Base-by-base conservation (phyloP, 352 stramenopile genomes). In the Blastocystis sp. region DNA sequence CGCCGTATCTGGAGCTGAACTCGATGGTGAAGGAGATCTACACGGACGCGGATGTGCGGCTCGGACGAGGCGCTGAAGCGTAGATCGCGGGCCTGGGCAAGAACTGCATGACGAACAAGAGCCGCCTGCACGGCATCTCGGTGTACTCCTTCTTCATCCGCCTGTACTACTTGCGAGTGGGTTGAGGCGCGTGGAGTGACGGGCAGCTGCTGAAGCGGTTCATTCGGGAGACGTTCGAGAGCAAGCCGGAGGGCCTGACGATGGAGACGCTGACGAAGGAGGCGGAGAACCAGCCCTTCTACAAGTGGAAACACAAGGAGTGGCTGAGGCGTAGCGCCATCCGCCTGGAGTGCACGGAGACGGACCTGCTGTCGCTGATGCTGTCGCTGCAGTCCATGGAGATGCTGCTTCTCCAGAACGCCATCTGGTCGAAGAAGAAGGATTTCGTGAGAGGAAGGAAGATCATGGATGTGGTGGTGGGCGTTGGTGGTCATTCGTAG, bases 101-200 rank as follows among this genome's bases (percentile, higher is more conserved):
- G 57, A 84, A 84, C 61, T 21, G 65, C 24, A 54, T 84, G 52
- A 84, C 74, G 24, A 59, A 84, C 38, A 21, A 66, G 21, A 84
- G 57, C n/a, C 59, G 74, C 4, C 54, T 62, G 2, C 42, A 66
- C n/a, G 74, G 74, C 14, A 52, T 84, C 17, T 19, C 65, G 19
- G 42, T 63, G n/a, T 84, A 84, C 28, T 57, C 52, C 52, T 84
- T 84, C 60, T 68, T 84, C 40, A 68, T 84, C 45, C 74, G 74
- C 43, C 57, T 84, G 19, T 84, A 70, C 52, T 52, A 48, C 19
- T 42, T 84, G 52, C 74, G 74, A 42, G 74, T 84, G 48, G 19
- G 28, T 40, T 19, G 3, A 9, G 6, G 54, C 6, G 24, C 14
- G 21, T n/a, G 59, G 4, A 14, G 40, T 81, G 38, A 28, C 1